Evolutionary conservation across 805 yeast genomes (phyloP).

Genomic region (Saccharomycopsis sp.): DNA sequence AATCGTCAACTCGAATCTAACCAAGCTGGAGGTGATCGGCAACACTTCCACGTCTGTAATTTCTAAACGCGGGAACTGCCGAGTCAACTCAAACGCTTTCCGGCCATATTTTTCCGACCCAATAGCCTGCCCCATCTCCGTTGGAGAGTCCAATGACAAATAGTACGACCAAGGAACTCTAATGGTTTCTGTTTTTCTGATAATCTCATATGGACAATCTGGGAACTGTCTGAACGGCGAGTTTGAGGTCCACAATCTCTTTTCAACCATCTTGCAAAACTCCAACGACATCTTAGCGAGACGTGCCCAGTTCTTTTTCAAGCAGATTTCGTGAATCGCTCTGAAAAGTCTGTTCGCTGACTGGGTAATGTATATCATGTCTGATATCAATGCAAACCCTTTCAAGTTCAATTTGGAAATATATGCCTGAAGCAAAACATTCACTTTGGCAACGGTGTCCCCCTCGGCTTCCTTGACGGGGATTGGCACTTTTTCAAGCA

Average conservation of each 20-base stretch:
- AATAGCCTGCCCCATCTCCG: constrained; percentile 77
- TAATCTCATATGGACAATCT: constrained; percentile 58
- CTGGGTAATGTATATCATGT: constrained; percentile 87
- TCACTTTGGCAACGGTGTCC: constrained; percentile 71
- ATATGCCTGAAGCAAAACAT: constrained; percentile 73
- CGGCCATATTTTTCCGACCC: constrained; percentile 61
- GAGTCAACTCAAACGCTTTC: constrained; percentile 46
- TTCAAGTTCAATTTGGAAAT: constrained; percentile 70
- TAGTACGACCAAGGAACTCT: constrained; percentile 78
- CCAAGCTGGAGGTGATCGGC: constrained; percentile 65
- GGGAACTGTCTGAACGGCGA: constrained; percentile 83
- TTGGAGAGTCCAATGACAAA: constrained; percentile 51
- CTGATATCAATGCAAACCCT: constrained; percentile 87
- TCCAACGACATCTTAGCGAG: constrained; percentile 49
- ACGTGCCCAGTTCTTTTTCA: constrained; percentile 63
- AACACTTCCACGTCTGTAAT: constrained; percentile 49
- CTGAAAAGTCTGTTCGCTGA: constrained; percentile 84
- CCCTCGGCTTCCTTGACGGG: constrained; percentile 68
- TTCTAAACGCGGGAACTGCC: constrained; percentile 63
- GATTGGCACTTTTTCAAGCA: constrained; percentile 70
- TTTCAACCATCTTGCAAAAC: constrained; percentile 72
- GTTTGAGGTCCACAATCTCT: constrained; percentile 72
- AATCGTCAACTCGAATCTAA: constrained; percentile 58
- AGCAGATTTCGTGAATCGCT: constrained; percentile 73
- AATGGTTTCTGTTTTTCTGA: constrained; percentile 69